Evolutionary conservation across 371 early-diverging fungal species (phyloP), one percentile per base, ranked within the genome.

Genomic region (Mucor irregularis): DNA sequence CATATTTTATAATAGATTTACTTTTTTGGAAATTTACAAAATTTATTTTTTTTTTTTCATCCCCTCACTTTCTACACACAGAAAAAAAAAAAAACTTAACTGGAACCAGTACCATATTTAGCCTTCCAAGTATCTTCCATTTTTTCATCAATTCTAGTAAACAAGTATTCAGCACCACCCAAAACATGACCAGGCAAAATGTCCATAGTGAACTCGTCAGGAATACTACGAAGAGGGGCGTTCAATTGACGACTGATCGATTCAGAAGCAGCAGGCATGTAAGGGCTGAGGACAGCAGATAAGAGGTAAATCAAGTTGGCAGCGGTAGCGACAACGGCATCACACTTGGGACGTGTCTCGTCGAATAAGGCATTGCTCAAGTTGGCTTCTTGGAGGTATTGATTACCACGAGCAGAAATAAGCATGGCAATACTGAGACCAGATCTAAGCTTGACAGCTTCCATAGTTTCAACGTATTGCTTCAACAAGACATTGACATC

Each of bases 331-430:
- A 99, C 87, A 28, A 97, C 98, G 22, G 88, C 85, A 67, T 93
- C 87, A 76, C 96, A 96, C 40, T 89, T 85, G 19, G 76, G 78
- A 52, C 89, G 91, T 49, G 84, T 69, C 31, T 88, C 84, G 31
- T 71, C 74, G 64, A 92, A 96, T 39, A 97, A 76, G 29, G 85
- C 72, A 72, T 95, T 96, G 73, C 94, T 95, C 43, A 95, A 78
- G 56, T 90, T 89, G 69, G 90, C 89, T 46, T 90, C 91, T 74
- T 99, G 99, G 33, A 99, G 78, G 71, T 97, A 99, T 53, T 73
- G 82, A 78, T 99, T 99, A 43, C 98, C 99, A 37, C 90, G 86
- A 6, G 90, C 88, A 22, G 96, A 95, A 53, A 99, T 92, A 53
- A 92, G 91, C 94, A 99, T 95, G 56, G 91, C 92, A 33, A 84